Evolutionary conservation across 805 yeast genomes (phyloP), one percentile per base, ranked within the genome.

Genomic region (Saturnispora dispora): DNA sequence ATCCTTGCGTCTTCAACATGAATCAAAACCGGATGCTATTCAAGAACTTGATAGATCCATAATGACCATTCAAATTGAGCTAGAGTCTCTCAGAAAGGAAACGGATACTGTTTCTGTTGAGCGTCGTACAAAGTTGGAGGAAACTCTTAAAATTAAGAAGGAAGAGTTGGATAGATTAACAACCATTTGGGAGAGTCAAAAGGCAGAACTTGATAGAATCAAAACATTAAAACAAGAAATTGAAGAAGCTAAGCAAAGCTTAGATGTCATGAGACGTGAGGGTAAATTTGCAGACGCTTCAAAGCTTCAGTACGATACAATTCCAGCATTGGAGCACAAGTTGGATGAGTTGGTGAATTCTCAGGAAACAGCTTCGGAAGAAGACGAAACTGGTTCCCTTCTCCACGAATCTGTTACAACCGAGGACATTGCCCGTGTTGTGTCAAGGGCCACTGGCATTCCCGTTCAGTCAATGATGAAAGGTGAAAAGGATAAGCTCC

Each of bases 21-120:
- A 91, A 69, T 88, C 96, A 1, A 90, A 89, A 64, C 99, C 99
- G 0, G 99, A 91, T 63, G 88, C 90, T 2, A 86, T 93, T 50
- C 91, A 89, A 61, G 86, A 83, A 45, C 73, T 91, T 53, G 98
- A 91, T 65, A 79, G 98, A 55, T 76, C 83, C 28, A 82, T 91
- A 45, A 88, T 91, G 89, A 93, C 96, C 4, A 84, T 93, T 55
- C 90, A 90, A 68, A 93, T 93, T 59, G 99, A 93, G 68, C 74
- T 93, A 53, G 99, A 91, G 68, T 88, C 97, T 0, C 74, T 93
- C 61, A 81, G 91, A 61, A 93, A 93, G 63, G 99, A 93, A 64
- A 88, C 89, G 4, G 97, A 91, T 63, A 82, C 85, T 2, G 66
- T 90, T 30, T 87, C 96, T 0, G 64, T 77, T 5, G 96, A 90